These are phyloP conservation scores for Ajuga chamaepitys DNA, from an alignment of 257 asterid genomes.

Conservation along the genomic window DNA sequence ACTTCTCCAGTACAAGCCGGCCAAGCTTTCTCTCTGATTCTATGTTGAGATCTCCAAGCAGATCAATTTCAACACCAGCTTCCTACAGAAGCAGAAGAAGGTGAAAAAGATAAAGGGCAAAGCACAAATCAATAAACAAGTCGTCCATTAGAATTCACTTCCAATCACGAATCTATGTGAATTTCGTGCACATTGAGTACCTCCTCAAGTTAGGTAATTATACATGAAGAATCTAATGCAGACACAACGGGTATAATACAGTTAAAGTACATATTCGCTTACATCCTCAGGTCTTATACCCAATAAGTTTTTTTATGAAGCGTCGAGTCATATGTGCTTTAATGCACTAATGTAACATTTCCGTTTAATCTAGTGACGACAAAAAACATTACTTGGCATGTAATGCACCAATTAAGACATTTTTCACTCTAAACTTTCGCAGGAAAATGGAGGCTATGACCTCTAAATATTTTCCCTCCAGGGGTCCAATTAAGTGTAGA, in stretches of 20 bases:
- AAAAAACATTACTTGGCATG: not conserved
- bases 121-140: no score
- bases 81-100: constrained; percentile 39
- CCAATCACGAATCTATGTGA: no score
- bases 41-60: constrained; percentile 84
- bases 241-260: no score
- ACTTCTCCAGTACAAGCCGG: constrained; percentile 80
- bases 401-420: no score
- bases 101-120: no score
- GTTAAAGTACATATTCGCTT: not conserved
- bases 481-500: not conserved
- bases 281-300: not conserved
- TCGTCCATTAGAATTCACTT: no score
- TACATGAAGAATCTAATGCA: not conserved
- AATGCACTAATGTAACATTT: no score
- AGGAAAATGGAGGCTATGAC: not conserved
- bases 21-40: constrained; percentile 86
- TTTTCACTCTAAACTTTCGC: not conserved
- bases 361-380: not conserved
- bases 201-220: no score
- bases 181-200: no score
- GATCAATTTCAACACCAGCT: constrained; percentile 84
- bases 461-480: not conserved
- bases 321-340: no score
- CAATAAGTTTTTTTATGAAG: not conserved